Conservation (phyloP, 768 basidiomycete species). For the Boletus sp. region DNA sequence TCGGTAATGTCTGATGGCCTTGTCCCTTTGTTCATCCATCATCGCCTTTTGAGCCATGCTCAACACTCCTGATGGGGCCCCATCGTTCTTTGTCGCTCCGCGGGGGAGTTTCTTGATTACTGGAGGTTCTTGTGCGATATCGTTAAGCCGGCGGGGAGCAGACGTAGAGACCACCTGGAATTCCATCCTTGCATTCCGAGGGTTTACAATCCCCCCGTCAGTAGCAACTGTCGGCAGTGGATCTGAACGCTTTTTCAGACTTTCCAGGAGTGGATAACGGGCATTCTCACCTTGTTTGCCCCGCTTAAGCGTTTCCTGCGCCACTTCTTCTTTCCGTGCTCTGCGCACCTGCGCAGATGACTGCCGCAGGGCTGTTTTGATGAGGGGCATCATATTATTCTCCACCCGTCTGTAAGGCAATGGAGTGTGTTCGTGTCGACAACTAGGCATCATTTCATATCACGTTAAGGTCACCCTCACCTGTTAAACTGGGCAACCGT, state of each 20-base stretch:
- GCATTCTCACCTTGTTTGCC: constrained; percentile 7
- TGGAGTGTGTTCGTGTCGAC: constrained; percentile 4
- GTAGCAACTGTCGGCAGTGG: constrained; percentile 9
- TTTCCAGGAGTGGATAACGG: constrained; percentile 6
- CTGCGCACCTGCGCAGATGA: constrained; percentile 52
- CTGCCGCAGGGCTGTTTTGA: constrained; percentile 56
- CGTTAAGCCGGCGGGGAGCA: constrained; percentile 63
- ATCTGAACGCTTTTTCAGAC: constrained; percentile 14
- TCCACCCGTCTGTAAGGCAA: constrained; percentile 62
- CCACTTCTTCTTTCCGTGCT: constrained; percentile 32
- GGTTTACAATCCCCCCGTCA: constrained; percentile 20
- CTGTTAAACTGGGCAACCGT: constrained; percentile 74
- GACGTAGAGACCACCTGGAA: constrained; percentile 50
- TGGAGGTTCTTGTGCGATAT: constrained; percentile 68
- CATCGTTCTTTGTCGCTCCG: constrained; percentile 31
- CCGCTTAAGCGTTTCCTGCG: constrained; percentile 18
- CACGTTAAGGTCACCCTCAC: constrained; percentile 36
- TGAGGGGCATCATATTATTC: constrained; percentile 60
- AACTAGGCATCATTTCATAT: constrained; percentile 9
- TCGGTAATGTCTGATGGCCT: constrained; percentile 62
- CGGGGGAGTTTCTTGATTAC: constrained; percentile 55
- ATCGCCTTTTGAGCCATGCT: constrained; percentile 74
- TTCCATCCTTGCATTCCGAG: constrained; percentile 35
- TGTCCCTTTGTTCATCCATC: constrained; percentile 75
- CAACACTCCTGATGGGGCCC: constrained; percentile 44